Evolutionary conservation across 2,329 filamentous ascomycete species (phyloP), one percentile per base, ranked within the genome.

Genomic region (Botrytis tulipae): DNA sequence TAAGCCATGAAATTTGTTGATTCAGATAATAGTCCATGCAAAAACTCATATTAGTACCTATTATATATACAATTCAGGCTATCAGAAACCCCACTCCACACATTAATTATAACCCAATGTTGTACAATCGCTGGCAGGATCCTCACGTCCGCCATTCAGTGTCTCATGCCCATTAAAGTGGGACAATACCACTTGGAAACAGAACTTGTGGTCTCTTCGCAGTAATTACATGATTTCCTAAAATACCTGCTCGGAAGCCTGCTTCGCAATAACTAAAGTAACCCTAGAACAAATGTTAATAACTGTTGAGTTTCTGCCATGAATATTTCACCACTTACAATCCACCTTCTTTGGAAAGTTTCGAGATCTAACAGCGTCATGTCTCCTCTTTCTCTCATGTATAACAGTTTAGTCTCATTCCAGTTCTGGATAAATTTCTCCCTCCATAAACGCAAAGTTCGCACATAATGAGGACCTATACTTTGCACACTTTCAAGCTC

Each of bases 401-500:
- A 1, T 83, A 83, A 76, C 14, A 92, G 71, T 82, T 83, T 92
- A 70, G 82, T 83, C 5, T 78, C 78, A 10, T 90, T 84, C 80
- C 92, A 93, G 29, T 88, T 88, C 4, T 82, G 81, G 78, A 90
- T 79, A 78, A 93, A 93, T 8, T 85, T 87, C 77, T 92, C 87
- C n/a, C 85, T 85, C 91, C 91, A 93, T 4, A 91, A 79, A 20
- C 89, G 84, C 75, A 93, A 80, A 0, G 91, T 88, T 78, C 89
- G 91, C 25, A 88, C 86, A 78, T 93, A 93, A 78, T 93, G 91
- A 1, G 89, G 89, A 1, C 91, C 91, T 62, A 93, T 93, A 77
- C 92, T 92, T 78, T 92, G 86, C 51, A 92, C 83, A 14, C 83
- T 85, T 76, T 93, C 89, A 0, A 92, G 85, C 32, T 93, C 86